Evolutionary conservation across 2,329 filamentous ascomycete species (phyloP), one percentile per base, ranked within the genome.

Genomic region (Aspergillus fijiensis): DNA sequence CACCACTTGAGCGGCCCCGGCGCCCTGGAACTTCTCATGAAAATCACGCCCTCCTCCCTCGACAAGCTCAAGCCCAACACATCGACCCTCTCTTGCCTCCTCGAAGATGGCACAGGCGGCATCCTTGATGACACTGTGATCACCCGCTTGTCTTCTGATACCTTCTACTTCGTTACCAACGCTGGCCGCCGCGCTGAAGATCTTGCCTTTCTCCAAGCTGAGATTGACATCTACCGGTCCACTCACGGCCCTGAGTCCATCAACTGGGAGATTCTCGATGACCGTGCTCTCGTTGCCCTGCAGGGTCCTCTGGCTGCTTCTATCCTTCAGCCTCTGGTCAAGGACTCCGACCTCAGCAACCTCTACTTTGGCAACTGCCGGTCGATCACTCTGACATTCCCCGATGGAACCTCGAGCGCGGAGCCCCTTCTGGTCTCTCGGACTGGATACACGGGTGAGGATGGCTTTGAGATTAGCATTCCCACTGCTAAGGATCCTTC

Each of bases 101-200:
- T 99, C 47, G 89, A 91, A 77, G 87, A 89, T 5, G 81, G 80
- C 12, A 93, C 88, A 0, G 95, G 95, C 48, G 95, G 95, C 53
- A 98, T 99, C 67, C 88, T 96, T 52, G 95, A 99, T 74, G 95
- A 99, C 78, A 92, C 90, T 4, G 89, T 99, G 69, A 88, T 99
- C 70, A 96, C 93, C 5, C 85, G 89, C 62, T 82, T 96, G n/a
- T 84, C 82, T 27, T 82, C 84, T 58, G 85, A 92, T 60, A 78
- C 84, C 57, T 98, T 93, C 81, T 96, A 97, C 77, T 87, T 98
- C 60, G 95, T 99, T 62, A 96, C 93, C 65, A 99, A 99, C 75
- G 95, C 94, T 27, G 95, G 87, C 42, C 96, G 93, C 77, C 85
- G 92, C 57, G 89, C 92, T 51, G 97, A 97, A 80, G 94, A 98